These are phyloP conservation scores for Fraxinus anomala DNA, from an alignment of 257 asterid species.

Conservation along the genomic window DNA sequence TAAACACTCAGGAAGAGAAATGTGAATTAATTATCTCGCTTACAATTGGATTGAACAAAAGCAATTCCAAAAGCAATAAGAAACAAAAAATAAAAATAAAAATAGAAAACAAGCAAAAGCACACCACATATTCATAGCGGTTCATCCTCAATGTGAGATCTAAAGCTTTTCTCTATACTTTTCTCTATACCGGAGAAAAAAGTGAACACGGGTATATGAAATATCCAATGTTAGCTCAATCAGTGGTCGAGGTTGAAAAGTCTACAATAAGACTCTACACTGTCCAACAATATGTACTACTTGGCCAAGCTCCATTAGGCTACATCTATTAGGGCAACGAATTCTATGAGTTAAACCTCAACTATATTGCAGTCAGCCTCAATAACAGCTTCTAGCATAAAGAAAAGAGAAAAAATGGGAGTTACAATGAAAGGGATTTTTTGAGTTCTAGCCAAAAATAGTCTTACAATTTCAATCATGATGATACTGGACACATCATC, in stretches of 20 bases:
- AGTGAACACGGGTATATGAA: neutral
- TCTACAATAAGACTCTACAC: neutral
- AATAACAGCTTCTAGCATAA: neutral
- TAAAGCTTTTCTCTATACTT: neutral
- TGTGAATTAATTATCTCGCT: neutral
- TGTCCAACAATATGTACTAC: neutral
- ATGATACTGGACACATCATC: constrained; percentile 11
- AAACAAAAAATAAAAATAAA: too few species aligned
- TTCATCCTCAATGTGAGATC: neutral
- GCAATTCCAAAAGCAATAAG: neutral
- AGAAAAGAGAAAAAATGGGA: neutral
- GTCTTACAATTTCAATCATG: neutral
- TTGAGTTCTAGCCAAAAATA: neutral
- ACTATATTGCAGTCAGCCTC: neutral
- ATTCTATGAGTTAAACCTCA: neutral
- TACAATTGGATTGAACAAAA: neutral
- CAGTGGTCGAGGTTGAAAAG: neutral
- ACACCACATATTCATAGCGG: neutral
- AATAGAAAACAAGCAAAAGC: neutral
- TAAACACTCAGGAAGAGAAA: neutral
- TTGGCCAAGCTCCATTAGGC: neutral
- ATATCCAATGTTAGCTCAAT: neutral
- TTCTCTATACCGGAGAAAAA: neutral
- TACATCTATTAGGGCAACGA: neutral
- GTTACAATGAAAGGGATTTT: neutral